Base-by-base conservation (phyloP, 2,329 filamentous ascomycete species). In the Dothiorella sarmentorum region DNA sequence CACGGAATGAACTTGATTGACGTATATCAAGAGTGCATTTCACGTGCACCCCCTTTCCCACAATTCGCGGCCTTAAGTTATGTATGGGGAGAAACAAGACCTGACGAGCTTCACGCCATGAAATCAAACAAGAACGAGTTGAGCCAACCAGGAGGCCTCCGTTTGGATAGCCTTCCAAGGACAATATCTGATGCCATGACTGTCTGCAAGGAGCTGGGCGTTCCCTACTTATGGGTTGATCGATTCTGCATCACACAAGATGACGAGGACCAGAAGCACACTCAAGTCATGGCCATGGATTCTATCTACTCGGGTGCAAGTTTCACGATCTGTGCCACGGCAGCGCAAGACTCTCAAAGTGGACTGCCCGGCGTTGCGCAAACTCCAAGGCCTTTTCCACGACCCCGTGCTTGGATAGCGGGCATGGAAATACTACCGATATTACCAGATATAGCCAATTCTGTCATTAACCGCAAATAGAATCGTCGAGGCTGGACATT, bases 181-280 rank as follows among this genome's bases (percentile, higher is more conserved):
- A 37, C 42, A 4, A 17, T 47, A 22, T n/a, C 13, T 3, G 42
- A 31, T 37, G 27, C 55, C 1, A 57, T 57, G 24, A 15, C 4
- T 0, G 38, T 44, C 4, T 37, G 35, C n/a, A 18, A 27, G 3
- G 15, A 26, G 1, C 42, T 58, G 11, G 27, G 29, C 2, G 26
- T 20, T n/a, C n/a, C 18, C 7, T 58, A 58, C 43, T 44, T 58
- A 5, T 58, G 56, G 56, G 56, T 31, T 2, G 56, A 58, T 20
- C 26, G 20, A 3, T 11, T 51, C 3, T 58, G 56, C 29, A 51
- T 58, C n/a, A 7, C 38, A n/a, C 22, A 58, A 15, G 43, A 47
- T 11, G 43, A 51, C 2, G 7, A 27, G 4, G 22, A 22, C 3
- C 20, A 49, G 1, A 51, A 49, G 11, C 18, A 49, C 10, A 18